Conservation (phyloP, 371 early-diverging fungal species). For the Apophysomyces trapeziformis region DNA sequence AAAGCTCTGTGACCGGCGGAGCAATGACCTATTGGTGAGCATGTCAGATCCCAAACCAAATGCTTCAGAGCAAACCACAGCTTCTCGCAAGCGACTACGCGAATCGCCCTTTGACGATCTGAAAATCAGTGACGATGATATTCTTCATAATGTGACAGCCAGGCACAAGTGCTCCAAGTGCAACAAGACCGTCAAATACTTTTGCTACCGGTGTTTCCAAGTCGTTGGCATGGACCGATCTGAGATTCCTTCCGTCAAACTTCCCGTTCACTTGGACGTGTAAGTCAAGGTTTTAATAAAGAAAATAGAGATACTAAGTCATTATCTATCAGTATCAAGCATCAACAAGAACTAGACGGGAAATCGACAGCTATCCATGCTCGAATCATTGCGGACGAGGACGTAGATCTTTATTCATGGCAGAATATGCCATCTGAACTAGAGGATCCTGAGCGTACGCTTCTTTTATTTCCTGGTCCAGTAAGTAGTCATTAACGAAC, state of each 20-base stretch:
- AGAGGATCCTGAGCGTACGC: slow-evolving; percentile 65
- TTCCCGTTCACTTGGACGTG: slow-evolving; percentile 82
- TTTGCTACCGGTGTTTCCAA: slow-evolving; percentile 74
- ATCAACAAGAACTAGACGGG: slow-evolving; percentile 76
- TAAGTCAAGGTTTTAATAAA: slow-evolving; percentile 33
- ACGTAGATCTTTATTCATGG: slow-evolving; percentile 69
- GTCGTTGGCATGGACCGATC: slow-evolving; percentile 58
- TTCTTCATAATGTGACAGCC: slow-evolving; percentile 35
- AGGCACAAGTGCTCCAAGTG: slow-evolving; percentile 62
- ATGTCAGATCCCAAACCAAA: not conserved
- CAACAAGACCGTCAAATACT: slow-evolving; percentile 68
- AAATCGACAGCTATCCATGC: slow-evolving; percentile 92
- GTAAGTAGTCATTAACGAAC: slow-evolving; percentile 47
- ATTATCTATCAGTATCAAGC: slow-evolving; percentile 65
- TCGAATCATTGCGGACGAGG: slow-evolving; percentile 72
- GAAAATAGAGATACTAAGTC: not conserved
- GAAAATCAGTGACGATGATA: slow-evolving; percentile 46
- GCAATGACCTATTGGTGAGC: not conserved
- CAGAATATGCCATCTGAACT: slow-evolving; percentile 55
- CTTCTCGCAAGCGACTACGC: slow-evolving; percentile 2
- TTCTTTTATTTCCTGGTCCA: slow-evolving; percentile 90
- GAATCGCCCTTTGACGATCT: slow-evolving; percentile 37
- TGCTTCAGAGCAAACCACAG: not conserved
- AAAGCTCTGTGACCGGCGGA: slow-evolving; percentile 3
- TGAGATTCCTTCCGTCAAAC: slow-evolving; percentile 64